phyloP scores from a whole-genome alignment of 805 yeast genomes.

The Wickerhamiella shivajii region DNA sequence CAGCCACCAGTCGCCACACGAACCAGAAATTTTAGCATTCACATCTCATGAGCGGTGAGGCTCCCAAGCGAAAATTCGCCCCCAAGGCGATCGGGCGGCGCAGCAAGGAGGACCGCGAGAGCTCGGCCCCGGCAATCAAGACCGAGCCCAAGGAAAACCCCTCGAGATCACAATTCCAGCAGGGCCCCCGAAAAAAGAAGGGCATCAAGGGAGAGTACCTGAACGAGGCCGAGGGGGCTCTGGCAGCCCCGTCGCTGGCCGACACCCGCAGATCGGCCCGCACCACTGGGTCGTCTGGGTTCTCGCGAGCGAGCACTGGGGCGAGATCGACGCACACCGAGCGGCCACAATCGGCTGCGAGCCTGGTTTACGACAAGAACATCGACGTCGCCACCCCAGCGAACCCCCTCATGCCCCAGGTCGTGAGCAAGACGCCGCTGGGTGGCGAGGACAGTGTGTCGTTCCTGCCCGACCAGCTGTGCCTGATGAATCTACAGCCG shows the following conservation, averaged over 20 bases:
- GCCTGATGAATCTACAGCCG: slow-evolving; percentile 32
- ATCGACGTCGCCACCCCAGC: background rate
- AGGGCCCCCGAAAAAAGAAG: slow-evolving; percentile 11
- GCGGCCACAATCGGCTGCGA: too few relatives aligned
- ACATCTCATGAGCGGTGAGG: too few relatives aligned
- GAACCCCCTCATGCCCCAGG: background rate
- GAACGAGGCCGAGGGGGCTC: slow-evolving; percentile 25
- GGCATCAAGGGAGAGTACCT: slow-evolving; percentile 12
- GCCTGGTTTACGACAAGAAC: too few relatives aligned
- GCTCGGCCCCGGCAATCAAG: slow-evolving; percentile 47
- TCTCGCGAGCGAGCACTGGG: too few relatives aligned
- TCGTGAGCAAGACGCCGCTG: background rate
- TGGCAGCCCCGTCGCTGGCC: slow-evolving; percentile 22
- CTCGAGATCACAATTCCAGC: background rate
- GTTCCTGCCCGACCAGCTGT: slow-evolving; percentile 15
- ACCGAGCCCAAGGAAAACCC: slow-evolving; percentile 20
- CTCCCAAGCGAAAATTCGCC: slow-evolving; percentile 39
- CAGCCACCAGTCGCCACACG: too few relatives aligned
- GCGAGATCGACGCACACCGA: too few relatives aligned
- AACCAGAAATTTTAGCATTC: too few relatives aligned
- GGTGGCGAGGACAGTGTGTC: background rate
- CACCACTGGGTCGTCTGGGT: background rate
- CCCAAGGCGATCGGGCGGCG: slow-evolving; percentile 82
- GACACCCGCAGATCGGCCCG: slow-evolving; percentile 9
- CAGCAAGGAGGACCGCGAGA: slow-evolving; percentile 69